Evolutionary conservation across 768 basidiomycete genomes (phyloP).

Genomic region (Galerina sulciceps): DNA sequence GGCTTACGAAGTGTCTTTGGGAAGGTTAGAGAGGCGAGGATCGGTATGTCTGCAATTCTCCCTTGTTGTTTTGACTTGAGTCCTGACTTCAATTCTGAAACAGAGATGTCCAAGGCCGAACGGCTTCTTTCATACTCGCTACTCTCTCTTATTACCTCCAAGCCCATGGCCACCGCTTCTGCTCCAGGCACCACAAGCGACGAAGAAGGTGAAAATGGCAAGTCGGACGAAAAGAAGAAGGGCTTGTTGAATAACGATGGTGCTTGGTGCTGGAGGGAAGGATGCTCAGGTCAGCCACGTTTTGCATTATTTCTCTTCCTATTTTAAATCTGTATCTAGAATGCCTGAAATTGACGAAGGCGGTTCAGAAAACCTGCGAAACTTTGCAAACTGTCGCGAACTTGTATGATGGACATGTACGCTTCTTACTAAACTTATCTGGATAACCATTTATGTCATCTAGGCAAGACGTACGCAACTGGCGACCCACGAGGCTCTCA

Average conservation of each 20-base stretch:
- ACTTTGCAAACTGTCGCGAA: slow-evolving; percentile 76
- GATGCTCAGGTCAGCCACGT: slow-evolving; percentile 59
- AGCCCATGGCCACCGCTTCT: slow-evolving; percentile 55
- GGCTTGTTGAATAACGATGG: slow-evolving; percentile 72
- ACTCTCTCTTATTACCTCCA: slow-evolving; percentile 75
- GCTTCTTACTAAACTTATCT: slow-evolving; percentile 22
- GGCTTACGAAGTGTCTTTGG: slow-evolving; percentile 65
- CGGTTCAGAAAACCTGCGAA: slow-evolving; percentile 76
- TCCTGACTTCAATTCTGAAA: background rate
- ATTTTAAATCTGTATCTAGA: slow-evolving; percentile 40
- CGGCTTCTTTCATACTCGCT: slow-evolving; percentile 75
- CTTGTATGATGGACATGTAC: slow-evolving; percentile 77
- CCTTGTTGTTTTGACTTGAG: background rate
- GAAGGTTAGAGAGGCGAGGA: slow-evolving; percentile 63
- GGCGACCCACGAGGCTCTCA: slow-evolving; percentile 75
- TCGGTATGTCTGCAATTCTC: slow-evolving; percentile 47
- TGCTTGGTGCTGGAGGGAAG: slow-evolving; percentile 89
- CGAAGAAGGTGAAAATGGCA: slow-evolving; percentile 38
- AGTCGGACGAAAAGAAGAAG: slow-evolving; percentile 36
- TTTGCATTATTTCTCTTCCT: background rate
- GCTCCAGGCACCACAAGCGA: slow-evolving; percentile 53
- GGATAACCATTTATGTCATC: background rate
- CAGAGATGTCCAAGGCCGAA: slow-evolving; percentile 82
- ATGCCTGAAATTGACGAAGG: slow-evolving; percentile 79
- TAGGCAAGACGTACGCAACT: slow-evolving; percentile 78